Evolutionary conservation across 2,329 filamentous ascomycete species (phyloP).

Genomic region (Penicillium sp.): DNA sequence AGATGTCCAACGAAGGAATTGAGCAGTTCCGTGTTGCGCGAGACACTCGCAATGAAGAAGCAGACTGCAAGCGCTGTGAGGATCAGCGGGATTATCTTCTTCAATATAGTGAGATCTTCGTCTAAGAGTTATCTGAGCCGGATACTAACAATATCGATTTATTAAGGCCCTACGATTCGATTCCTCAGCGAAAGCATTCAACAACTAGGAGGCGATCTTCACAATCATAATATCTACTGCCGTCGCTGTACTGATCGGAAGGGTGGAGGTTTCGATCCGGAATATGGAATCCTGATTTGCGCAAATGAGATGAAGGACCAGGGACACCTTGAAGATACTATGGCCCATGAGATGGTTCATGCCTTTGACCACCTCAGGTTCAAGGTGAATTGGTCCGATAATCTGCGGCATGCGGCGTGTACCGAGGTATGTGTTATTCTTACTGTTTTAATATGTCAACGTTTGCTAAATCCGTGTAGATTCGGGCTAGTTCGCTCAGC

Average conservation of each 20-base stretch:
- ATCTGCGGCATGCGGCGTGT: constrained; percentile 87
- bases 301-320: constrained; percentile 83
- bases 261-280: constrained; percentile 80
- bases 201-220: constrained; percentile 74
- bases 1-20: constrained; percentile 66
- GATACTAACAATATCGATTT: constrained; percentile 1
- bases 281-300: constrained; percentile 86
- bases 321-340: constrained; percentile 84
- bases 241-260: constrained; percentile 71
- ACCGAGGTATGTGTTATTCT: constrained; percentile 65
- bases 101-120: constrained; percentile 58
- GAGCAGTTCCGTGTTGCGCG: constrained; percentile 76
- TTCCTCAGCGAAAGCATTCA: constrained; percentile 82
- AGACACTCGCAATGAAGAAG: constrained; percentile 71
- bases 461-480: constrained; percentile 53
- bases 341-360: constrained; percentile 97
- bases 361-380: constrained; percentile 91
- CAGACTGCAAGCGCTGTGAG: constrained; percentile 80
- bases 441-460: neutral
- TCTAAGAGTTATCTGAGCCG: neutral
- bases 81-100: constrained; percentile 80
- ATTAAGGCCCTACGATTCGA: constrained; percentile 69
- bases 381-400: constrained; percentile 79
- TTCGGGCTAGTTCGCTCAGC: constrained; percentile 86
- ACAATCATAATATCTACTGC: constrained; percentile 75